A percentile compares a stretch with the other conserved stretches of the same genome.
Evolutionary conservation across 1,284 basidiomycete genomes (phyloP).

Genomic region (Ceraceosorus guamensis): DNA sequence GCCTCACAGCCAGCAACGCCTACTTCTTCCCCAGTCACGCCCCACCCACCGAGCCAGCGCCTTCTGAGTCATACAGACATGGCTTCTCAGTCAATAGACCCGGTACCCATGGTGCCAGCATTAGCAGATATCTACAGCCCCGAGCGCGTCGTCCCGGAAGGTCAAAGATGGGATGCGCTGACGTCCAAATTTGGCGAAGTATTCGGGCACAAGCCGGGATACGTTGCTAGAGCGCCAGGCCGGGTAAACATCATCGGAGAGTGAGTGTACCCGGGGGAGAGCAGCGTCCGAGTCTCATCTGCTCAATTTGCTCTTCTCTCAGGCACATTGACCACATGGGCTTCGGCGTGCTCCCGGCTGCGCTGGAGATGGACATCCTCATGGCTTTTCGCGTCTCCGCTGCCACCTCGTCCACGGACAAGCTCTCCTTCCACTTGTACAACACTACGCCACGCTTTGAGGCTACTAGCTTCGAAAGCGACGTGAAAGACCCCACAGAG

Average conservation of each 20-base stretch:
- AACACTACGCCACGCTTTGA: slow-evolving; percentile 35
- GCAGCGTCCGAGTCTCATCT: not conserved
- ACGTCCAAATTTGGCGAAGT: slow-evolving; percentile 17
- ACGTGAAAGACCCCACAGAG: slow-evolving; percentile 13
- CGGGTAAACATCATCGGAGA: slow-evolving; percentile 47
- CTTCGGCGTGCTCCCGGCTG: slow-evolving; percentile 43
- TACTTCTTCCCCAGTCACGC: no score
- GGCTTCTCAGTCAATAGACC: slow-evolving; percentile 10
- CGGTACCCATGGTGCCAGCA: slow-evolving; percentile 28
- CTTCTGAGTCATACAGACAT: slow-evolving; percentile 7
- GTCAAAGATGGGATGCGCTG: slow-evolving; percentile 28
- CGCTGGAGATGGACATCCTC: slow-evolving; percentile 45
- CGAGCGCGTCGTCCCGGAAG: slow-evolving; percentile 21
- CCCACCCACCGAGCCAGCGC: not conserved
- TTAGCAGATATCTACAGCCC: slow-evolving; percentile 36
- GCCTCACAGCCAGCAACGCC: no score
- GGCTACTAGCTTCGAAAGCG: slow-evolving; percentile 20
- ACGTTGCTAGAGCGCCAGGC: slow-evolving; percentile 44
- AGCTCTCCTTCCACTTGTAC: slow-evolving; percentile 16
- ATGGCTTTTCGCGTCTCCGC: slow-evolving; percentile 36
- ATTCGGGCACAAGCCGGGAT: slow-evolving; percentile 23
- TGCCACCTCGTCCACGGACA: not conserved
- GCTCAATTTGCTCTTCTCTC: not conserved
- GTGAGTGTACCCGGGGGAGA: slow-evolving; percentile 10
- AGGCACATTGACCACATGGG: slow-evolving; percentile 43